phyloP scores from a whole-genome alignment of 441 rosid genomes.

The Erysimum cheiri region DNA sequence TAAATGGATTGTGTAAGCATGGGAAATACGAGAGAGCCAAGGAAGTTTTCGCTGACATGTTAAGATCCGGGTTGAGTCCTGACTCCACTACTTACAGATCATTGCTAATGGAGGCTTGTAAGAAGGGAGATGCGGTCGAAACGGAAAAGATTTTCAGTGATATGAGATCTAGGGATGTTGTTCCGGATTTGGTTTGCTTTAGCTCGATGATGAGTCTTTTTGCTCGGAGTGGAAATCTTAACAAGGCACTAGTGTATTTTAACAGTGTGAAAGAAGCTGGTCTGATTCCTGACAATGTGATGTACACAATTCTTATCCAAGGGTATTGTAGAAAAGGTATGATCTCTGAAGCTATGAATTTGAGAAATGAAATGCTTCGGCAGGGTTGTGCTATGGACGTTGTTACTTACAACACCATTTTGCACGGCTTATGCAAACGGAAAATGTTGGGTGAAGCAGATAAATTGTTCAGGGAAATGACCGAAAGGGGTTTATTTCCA shows the following conservation, averaged over 20 bases:
- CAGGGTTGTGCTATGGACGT: constrained; percentile 77
- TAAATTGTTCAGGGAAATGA: constrained; percentile 66
- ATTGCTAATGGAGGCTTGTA: constrained; percentile 68
- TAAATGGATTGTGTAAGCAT: constrained; percentile 68
- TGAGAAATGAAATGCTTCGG: constrained; percentile 72
- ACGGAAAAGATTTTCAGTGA: constrained; percentile 58
- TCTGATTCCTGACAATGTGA: constrained; percentile 68
- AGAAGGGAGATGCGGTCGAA: constrained; percentile 57
- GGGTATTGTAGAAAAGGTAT: constrained; percentile 73
- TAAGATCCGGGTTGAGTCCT: constrained; percentile 59
- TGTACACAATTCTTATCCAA: constrained; percentile 78
- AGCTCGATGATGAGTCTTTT: constrained; percentile 70
- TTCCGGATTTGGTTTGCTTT: constrained; percentile 77
- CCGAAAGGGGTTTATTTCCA: constrained; percentile 66
- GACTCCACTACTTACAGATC: constrained; percentile 73
- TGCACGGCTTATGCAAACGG: constrained; percentile 77
- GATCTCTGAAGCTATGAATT: constrained; percentile 62
- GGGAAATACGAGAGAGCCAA: constrained; percentile 64
- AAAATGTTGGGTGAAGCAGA: constrained; percentile 77
- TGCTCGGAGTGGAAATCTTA: constrained; percentile 60
- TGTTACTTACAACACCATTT: constrained; percentile 71
- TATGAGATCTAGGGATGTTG: constrained; percentile 54
- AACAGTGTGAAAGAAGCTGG: constrained; percentile 59
- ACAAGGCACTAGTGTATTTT: constrained; percentile 62
- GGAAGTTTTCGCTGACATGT: constrained; percentile 66